These are phyloP conservation scores for Ricinus communis DNA, from an alignment of 345 rosid genomes.

Conservation along the genomic window DNA sequence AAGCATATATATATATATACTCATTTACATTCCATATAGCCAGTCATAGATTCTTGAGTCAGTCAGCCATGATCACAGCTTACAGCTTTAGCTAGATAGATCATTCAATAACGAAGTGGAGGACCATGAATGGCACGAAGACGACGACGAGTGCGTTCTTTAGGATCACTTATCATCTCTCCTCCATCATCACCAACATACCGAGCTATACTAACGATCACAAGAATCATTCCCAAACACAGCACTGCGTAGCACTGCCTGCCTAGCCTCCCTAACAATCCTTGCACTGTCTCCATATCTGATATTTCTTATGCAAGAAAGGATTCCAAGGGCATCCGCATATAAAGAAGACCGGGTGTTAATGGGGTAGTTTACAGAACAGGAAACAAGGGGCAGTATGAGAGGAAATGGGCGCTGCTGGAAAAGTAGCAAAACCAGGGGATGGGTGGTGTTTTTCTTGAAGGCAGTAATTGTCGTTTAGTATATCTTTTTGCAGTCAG, in stretches of 20 bases:
- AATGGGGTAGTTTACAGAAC: background rate
- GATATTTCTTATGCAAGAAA: background rate
- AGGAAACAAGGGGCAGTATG: slow-evolving; percentile 15
- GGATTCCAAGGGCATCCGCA: too few relatives aligned
- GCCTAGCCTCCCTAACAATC: slow-evolving; percentile 30
- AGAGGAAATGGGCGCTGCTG: background rate
- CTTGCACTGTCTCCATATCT: slow-evolving; percentile 22
- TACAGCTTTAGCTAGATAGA: background rate
- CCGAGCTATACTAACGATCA: slow-evolving; percentile 26
- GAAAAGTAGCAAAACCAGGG: slow-evolving; percentile 12
- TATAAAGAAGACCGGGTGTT: background rate
- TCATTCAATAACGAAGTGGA: background rate
- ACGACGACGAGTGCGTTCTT: slow-evolving; percentile 16
- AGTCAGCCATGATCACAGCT: too few relatives aligned
- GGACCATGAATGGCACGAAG: slow-evolving; percentile 35
- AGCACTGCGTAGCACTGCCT: slow-evolving; percentile 40
- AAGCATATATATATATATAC: too few relatives aligned
- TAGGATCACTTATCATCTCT: background rate
- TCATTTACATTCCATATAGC: too few relatives aligned
- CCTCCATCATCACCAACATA: slow-evolving; percentile 3
- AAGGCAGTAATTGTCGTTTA: slow-evolving; percentile 22
- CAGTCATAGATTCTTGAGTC: too few relatives aligned
- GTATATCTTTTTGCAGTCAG: background rate
- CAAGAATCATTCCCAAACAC: slow-evolving; percentile 32
- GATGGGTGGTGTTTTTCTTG: background rate